phyloP scores from a whole-genome alignment of 2,329 filamentous ascomycete species.

The Didymella pomorum region DNA sequence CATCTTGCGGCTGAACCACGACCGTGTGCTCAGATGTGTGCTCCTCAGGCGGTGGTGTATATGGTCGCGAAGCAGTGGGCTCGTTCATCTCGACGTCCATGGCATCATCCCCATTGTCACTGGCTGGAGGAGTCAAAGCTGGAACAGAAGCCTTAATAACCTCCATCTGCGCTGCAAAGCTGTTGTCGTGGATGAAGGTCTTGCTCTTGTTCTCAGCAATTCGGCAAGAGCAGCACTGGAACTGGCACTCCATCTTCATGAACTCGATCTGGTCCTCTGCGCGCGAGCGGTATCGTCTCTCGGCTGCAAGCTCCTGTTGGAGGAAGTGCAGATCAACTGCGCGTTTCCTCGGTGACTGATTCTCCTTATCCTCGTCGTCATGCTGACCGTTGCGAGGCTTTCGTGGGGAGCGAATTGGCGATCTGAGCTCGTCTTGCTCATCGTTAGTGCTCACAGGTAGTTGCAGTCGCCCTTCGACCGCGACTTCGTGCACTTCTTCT shows the following conservation, averaged over 20 bases:
- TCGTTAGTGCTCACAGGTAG: constrained; percentile 63
- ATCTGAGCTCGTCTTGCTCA: constrained; percentile 68
- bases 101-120: constrained; percentile 62
- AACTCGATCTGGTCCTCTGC: constrained; percentile 79
- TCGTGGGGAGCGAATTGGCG: constrained; percentile 62
- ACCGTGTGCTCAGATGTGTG: constrained; percentile 22
- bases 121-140: constrained; percentile 69
- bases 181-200: constrained; percentile 51
- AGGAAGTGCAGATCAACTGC: constrained; percentile 57
- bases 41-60: constrained; percentile 35
- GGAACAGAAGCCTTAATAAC: constrained; percentile 55
- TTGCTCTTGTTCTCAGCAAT: constrained; percentile 51
- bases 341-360: constrained; percentile 55
- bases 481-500: constrained; percentile 75
- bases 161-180: constrained; percentile 47
- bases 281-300: constrained; percentile 69
- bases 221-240: constrained; percentile 70
- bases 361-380: constrained; percentile 56
- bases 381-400: constrained; percentile 57
- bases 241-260: constrained; percentile 75
- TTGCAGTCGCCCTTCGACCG: constrained; percentile 74
- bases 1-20: constrained; percentile 17
- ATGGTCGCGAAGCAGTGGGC: constrained; percentile 28
- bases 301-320: constrained; percentile 60
- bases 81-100: constrained; percentile 44